Evolutionary conservation across 495 filamentous ascomycete genomes (phyloP).

Genomic region (Neurospora sp.): DNA sequence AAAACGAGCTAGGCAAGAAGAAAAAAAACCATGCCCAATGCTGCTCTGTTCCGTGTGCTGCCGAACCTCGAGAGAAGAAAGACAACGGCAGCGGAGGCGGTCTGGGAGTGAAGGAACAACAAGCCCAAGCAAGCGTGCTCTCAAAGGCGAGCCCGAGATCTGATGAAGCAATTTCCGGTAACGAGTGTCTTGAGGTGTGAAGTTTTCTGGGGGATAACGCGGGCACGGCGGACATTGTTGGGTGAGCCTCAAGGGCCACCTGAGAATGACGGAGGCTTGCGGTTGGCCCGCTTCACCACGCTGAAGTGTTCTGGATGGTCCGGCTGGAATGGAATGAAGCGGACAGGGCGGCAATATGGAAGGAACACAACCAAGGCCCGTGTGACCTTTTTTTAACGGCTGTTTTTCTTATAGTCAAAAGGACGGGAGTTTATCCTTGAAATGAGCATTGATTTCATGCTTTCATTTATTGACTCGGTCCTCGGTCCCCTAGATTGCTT

Average conservation of each 20-base stretch:
- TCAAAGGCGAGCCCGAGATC: background rate
- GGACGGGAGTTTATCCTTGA: conserved; percentile 1
- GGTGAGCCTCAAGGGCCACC: background rate
- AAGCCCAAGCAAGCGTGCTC: background rate
- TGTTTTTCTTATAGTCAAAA: conserved; percentile 13
- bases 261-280: background rate
- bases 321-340: conserved; percentile 13
- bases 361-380: background rate
- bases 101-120: background rate
- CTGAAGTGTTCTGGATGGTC: background rate
- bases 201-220: background rate
- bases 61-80: background rate
- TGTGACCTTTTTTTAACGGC: conserved; percentile 15
- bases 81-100: background rate
- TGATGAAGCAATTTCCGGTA: background rate
- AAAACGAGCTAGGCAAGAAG: background rate
- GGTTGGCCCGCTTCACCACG: background rate
- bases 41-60: background rate
- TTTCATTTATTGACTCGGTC: background rate
- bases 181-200: background rate
- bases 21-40: background rate
- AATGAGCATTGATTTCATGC: background rate
- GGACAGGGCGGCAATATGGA: conserved; percentile 1
- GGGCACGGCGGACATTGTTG: background rate
- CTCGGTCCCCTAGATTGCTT: background rate